Percentiles rank a stretch among this genome's conserved stretches.
phyloP scores from a whole-genome alignment of 495 filamentous ascomycete genomes.

The Articulospora tetracladia region DNA sequence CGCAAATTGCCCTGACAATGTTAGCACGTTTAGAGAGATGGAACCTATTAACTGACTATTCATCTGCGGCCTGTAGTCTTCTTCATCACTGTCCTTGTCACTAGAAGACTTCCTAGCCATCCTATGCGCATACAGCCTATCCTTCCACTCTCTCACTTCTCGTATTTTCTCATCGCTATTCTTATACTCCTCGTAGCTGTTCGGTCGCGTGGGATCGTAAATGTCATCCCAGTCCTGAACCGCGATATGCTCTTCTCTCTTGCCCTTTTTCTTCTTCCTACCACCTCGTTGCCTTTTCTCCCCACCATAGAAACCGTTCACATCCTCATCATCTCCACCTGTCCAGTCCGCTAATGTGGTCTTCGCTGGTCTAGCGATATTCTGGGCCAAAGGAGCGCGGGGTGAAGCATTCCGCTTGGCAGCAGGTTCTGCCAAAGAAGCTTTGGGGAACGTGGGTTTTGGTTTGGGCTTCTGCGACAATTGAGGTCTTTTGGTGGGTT shows the following conservation, averaged over 20 bases:
- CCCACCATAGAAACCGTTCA: constrained; percentile 55
- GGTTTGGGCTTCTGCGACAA: constrained; percentile 67
- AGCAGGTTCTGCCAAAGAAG: constrained; percentile 34
- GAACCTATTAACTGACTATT: constrained; percentile 40
- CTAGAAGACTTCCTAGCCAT: constrained; percentile 35
- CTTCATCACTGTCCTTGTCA: constrained; percentile 57
- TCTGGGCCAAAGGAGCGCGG: constrained; percentile 19
- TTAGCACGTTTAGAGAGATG: constrained; percentile 2
- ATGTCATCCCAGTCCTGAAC: constrained; percentile 89
- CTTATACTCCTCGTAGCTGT: constrained; percentile 82
- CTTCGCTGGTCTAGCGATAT: constrained; percentile 45
- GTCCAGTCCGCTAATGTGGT: constrained; percentile 84
- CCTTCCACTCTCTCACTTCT: constrained; percentile 87
- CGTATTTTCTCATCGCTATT: constrained; percentile 76
- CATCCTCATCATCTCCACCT: constrained; percentile 66
- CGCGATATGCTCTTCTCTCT: constrained; percentile 52
- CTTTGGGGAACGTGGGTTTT: constrained; percentile 38
- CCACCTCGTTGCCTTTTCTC: constrained; percentile 74
- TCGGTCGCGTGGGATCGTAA: constrained; percentile 82
- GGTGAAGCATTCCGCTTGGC: constrained; percentile 14
- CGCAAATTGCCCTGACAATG: constrained; percentile 59
- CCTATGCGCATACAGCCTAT: constrained; percentile 73
- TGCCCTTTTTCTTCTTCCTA: constrained; percentile 74
- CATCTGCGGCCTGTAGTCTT: constrained; percentile 38
- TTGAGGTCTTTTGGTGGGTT: constrained; percentile 79